Conservation (phyloP, 768 basidiomycete species). For the Tricholoma bakamatsutake region DNA sequence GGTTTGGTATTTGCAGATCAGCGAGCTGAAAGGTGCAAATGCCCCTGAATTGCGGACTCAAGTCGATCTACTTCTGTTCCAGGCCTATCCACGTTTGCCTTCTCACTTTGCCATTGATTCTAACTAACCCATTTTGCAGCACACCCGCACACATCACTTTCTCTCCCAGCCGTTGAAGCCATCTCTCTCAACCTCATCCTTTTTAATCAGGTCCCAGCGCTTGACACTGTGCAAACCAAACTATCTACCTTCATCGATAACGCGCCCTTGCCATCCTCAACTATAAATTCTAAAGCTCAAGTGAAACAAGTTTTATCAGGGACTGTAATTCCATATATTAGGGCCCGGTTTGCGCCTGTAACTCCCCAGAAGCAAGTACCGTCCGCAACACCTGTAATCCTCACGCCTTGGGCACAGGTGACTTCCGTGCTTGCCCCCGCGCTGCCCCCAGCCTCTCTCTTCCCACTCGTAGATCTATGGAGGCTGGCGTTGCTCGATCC, state of each 20-base stretch:
- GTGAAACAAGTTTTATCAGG: conserved; percentile 45
- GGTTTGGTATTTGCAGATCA: conserved; percentile 32
- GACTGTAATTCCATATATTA: conserved; percentile 59
- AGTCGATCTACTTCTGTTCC: conserved; percentile 66
- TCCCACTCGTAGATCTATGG: conserved; percentile 83
- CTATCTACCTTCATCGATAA: conserved; percentile 57
- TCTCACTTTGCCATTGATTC: background rate
- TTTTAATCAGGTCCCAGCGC: conserved; percentile 62
- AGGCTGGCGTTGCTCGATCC: conserved; percentile 69
- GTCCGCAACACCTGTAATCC: conserved; percentile 30
- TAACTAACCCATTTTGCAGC: conserved; percentile 34
- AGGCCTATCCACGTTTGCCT: conserved; percentile 76
- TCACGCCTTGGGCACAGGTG: conserved; percentile 44
- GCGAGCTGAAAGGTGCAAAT: conserved; percentile 71
- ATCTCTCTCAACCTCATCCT: conserved; percentile 72
- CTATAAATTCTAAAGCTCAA: conserved; percentile 24
- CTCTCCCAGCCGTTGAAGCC: conserved; percentile 53
- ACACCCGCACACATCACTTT: conserved; percentile 63
- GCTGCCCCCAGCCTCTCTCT: conserved; percentile 53
- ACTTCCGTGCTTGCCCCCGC: conserved; percentile 36
- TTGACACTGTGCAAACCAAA: conserved; percentile 61
- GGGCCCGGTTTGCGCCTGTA: conserved; percentile 41
- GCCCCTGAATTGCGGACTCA: conserved; percentile 64
- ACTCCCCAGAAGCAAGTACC: conserved; percentile 11
- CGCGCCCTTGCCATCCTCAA: conserved; percentile 21